A percentile compares a stretch with the other conserved stretches of the same genome.
Conservation (phyloP, 176 grass and related monocot genomes). For the Oryza longistaminata region DNA sequence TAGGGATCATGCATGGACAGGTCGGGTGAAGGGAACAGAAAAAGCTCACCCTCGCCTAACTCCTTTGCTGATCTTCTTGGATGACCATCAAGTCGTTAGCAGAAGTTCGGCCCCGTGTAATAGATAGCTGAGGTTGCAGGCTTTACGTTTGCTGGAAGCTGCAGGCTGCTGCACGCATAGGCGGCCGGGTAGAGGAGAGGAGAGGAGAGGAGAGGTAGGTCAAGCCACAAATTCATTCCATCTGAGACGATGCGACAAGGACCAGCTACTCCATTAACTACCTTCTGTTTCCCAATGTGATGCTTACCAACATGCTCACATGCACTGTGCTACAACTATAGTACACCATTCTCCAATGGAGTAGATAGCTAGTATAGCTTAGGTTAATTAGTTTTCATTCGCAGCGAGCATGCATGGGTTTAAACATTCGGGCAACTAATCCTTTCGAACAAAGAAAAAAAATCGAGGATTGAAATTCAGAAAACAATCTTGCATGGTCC, state of each 20-base stretch:
- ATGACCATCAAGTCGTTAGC: neutral
- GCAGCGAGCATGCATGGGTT: too few relatives aligned
- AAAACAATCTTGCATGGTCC: too few relatives aligned
- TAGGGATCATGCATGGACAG: neutral
- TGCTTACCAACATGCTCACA: neutral
- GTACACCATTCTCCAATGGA: too few relatives aligned
- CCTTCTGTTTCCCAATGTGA: slow-evolving; percentile 9
- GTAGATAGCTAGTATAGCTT: too few relatives aligned
- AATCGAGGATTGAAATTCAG: too few relatives aligned
- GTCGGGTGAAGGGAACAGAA: neutral
- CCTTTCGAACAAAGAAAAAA: too few relatives aligned
- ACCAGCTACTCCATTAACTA: slow-evolving; percentile 19
- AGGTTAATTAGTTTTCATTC: too few relatives aligned
- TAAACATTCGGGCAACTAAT: too few relatives aligned
- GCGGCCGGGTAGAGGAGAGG: neutral
- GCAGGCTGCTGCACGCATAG: neutral
- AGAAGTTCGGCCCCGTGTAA: neutral
- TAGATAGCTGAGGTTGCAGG: neutral
- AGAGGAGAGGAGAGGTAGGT: neutral
- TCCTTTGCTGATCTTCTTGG: too few relatives aligned
- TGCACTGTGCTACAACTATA: neutral
- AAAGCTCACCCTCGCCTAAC: neutral
- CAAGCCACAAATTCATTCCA: neutral
- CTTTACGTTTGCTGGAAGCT: neutral
- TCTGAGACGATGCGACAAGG: slow-evolving; percentile 10